Conservation (phyloP, 495 filamentous ascomycete species). For the Penicillium alfredii region DNA sequence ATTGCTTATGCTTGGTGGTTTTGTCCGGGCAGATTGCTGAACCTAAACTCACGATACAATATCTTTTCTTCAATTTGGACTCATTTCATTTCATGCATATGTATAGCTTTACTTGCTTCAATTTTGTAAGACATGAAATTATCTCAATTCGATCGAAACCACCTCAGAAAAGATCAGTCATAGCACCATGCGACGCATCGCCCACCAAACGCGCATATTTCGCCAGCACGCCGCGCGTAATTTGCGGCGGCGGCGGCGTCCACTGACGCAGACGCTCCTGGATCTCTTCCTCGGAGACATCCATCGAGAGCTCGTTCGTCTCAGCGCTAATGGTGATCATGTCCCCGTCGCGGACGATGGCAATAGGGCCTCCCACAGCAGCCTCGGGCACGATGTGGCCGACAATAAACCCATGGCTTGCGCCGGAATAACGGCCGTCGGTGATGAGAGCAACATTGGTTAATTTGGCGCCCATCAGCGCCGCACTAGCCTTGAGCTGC, state of each 20-base stretch:
- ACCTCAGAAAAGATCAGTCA: conserved; percentile 50
- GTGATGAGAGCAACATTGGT: conserved; percentile 89
- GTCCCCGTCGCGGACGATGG: conserved; percentile 74
- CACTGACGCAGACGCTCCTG: conserved; percentile 59
- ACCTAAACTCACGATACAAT: too few relatives aligned
- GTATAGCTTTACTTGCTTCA: too few relatives aligned
- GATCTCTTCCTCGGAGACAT: conserved; percentile 72
- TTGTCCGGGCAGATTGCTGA: too few relatives aligned
- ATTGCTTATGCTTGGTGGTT: too few relatives aligned
- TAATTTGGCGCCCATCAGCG: conserved; percentile 87
- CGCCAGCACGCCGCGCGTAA: conserved; percentile 81
- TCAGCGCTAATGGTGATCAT: conserved; percentile 81
- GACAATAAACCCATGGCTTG: conserved; percentile 92
- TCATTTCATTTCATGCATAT: too few relatives aligned
- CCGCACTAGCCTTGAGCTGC: conserved; percentile 81
- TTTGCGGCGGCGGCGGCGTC: conserved; percentile 64
- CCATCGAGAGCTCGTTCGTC: conserved; percentile 66
- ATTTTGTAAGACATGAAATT: too few relatives aligned
- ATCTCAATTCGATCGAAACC: too few relatives aligned
- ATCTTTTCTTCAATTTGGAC: too few relatives aligned
- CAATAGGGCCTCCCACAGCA: conserved; percentile 74
- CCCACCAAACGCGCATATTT: conserved; percentile 80
- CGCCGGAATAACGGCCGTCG: conserved; percentile 87
- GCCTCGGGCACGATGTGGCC: conserved; percentile 94
- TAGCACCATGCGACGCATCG: conserved; percentile 66